Evolutionary conservation across 164 flowering plant species (phyloP).

Genomic region (Saururus chinensis): DNA sequence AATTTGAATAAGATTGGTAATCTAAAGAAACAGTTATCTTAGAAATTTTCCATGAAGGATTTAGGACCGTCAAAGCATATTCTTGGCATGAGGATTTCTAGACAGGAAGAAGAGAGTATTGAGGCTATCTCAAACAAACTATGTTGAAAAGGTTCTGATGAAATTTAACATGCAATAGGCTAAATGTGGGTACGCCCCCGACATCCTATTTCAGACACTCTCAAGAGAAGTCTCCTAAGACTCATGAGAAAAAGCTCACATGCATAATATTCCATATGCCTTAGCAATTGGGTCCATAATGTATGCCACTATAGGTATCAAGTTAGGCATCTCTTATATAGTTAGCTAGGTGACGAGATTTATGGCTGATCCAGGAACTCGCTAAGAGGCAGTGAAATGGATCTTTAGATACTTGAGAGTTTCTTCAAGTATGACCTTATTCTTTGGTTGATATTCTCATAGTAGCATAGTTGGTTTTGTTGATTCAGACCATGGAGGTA

Average conservation of each 20-base stretch:
- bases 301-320: too few species aligned
- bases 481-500: too few species aligned
- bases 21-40: neutral
- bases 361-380: neutral
- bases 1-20: neutral
- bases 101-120: too few species aligned
- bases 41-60: too few species aligned
- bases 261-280: neutral
- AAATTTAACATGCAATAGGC: neutral
- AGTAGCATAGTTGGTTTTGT: neutral
- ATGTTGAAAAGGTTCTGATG: too few species aligned
- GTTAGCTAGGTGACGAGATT: too few species aligned
- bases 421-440: neutral
- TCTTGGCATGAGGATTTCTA: too few species aligned
- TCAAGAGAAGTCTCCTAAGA: neutral
- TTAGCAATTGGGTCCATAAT: too few species aligned
- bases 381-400: neutral
- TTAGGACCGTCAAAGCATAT: neutral
- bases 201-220: neutral
- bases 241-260: neutral
- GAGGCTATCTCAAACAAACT: neutral
- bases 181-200: neutral
- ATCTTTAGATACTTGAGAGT: too few species aligned
- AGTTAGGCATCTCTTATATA: too few species aligned
- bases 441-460: neutral